phyloP scores from a whole-genome alignment of 257 asterid genomes.

The Haberlea rhodopensis region DNA sequence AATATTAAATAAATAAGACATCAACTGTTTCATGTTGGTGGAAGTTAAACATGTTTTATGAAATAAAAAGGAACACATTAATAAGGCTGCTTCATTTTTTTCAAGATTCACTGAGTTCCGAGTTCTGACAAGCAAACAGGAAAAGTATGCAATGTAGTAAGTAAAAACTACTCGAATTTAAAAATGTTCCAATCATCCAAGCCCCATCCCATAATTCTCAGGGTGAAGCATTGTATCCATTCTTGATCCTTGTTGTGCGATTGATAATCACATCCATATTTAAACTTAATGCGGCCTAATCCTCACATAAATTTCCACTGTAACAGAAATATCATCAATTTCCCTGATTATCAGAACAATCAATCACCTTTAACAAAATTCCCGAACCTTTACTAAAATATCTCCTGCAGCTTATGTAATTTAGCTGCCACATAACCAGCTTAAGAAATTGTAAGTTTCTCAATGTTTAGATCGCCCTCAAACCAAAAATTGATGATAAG shows the following conservation, averaged over 20 bases:
- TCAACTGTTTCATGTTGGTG: conserved; percentile 5
- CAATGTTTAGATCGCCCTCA: too few species aligned
- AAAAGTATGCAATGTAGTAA: not conserved
- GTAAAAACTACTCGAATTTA: too few species aligned
- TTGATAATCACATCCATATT: not conserved
- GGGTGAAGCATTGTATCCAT: not conserved
- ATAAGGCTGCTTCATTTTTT: not conserved
- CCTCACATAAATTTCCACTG: too few species aligned
- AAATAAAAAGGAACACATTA: conserved; percentile 12
- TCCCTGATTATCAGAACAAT: too few species aligned
- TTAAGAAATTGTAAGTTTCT: too few species aligned
- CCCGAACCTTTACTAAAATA: too few species aligned
- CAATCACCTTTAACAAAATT: too few species aligned
- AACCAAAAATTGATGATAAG: too few species aligned
- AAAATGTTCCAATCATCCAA: not conserved
- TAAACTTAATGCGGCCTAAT: too few species aligned
- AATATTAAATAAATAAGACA: conserved; percentile 13
- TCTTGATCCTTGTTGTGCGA: not conserved
- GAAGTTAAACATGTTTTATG: not conserved
- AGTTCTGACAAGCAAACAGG: not conserved
- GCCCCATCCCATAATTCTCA: not conserved
- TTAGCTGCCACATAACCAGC: too few species aligned
- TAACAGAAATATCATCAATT: too few species aligned
- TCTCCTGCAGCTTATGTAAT: too few species aligned
- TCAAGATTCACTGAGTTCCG: conserved; percentile 6